Evolutionary conservation across 768 basidiomycete species (phyloP).

Genomic region (Aureoboletus auriporus): DNA sequence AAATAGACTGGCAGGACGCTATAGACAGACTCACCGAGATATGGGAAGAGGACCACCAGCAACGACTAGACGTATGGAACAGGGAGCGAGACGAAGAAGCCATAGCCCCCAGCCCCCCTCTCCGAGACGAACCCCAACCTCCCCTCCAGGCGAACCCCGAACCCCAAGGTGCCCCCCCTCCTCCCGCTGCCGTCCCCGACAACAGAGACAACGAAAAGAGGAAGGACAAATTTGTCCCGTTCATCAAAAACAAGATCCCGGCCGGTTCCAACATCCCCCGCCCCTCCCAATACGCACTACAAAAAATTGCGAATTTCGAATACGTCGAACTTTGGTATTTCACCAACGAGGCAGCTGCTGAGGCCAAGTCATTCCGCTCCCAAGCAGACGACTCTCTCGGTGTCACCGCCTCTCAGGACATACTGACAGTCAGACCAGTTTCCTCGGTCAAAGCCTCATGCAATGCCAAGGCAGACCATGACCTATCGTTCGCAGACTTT

Average conservation of each 20-base stretch:
- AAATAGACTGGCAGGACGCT: neutral
- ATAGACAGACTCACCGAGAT: neutral
- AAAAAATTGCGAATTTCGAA: neutral
- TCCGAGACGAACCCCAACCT: no score
- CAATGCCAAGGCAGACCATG: no score
- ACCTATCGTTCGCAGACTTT: no score
- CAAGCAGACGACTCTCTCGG: no score
- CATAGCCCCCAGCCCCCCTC: no score
- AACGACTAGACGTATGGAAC: neutral
- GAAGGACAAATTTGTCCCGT: neutral
- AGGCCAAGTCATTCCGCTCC: no score
- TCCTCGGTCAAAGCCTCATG: no score
- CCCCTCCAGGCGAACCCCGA: no score
- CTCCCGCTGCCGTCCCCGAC: no score
- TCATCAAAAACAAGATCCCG: neutral
- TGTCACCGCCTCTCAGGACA: no score
- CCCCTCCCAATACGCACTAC: neutral
- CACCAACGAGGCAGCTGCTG: neutral
- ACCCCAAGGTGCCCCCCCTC: no score
- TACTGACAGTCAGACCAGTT: no score
- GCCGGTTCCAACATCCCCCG: neutral
- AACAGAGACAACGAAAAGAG: neutral
- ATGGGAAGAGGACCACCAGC: neutral
- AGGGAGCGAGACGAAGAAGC: neutral
- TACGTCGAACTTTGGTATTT: neutral